Base-by-base conservation (phyloP, 73 alveolate genomes). In the Effrenium voratum region DNA sequence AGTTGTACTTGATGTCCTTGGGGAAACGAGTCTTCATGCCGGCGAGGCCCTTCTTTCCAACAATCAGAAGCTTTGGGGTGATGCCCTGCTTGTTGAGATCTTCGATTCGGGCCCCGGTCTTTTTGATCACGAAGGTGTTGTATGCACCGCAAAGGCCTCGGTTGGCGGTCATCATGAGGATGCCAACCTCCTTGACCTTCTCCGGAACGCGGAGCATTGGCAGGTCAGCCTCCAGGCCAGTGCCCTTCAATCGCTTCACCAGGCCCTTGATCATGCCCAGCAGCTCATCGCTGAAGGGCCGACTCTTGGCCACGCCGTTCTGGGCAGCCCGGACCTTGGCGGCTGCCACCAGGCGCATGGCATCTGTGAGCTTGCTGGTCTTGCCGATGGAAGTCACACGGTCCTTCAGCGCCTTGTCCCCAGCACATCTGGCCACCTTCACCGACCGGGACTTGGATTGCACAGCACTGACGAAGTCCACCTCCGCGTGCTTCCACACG, bases 251-350 rank as follows among this genome's bases (percentile, higher is more conserved):
- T 34, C 63, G 57, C 98, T 92, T 92, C 83, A 92, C 98, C 70
- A 92, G 47, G 60, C 98, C 98, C 82, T 92, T 92, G 98, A 92
- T 92, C 98, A 92, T 92, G 63, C 91, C n/a, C 92, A 75, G 92
- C 92, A 92, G 45, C 91, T 92, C 98, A 12, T 92, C 98, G 38
- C 92, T 92, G 98, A 92, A 92, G 60, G 98, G 98, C 36, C 98
- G 90, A 22, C 72, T 68, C 75, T 92, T 92, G 82, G 47, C 91
- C 49, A 92, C 92, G 0, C 92, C 98, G 43, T 41, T 15, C 98
- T 92, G 98, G 36, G 98, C 98, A 13, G 60, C 41, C 19, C 98
- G 92, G 66, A 92, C 98, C 98, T 76, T 92, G 91, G 98, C 98
- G 15, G 98, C 91, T 10, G 98, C 98, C 60, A 92, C 98, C 82